A percentile compares a stretch with the other conserved stretches of the same genome.
phyloP scores from a whole-genome alignment of 805 yeast species.

The Spathaspora gorwiae region DNA sequence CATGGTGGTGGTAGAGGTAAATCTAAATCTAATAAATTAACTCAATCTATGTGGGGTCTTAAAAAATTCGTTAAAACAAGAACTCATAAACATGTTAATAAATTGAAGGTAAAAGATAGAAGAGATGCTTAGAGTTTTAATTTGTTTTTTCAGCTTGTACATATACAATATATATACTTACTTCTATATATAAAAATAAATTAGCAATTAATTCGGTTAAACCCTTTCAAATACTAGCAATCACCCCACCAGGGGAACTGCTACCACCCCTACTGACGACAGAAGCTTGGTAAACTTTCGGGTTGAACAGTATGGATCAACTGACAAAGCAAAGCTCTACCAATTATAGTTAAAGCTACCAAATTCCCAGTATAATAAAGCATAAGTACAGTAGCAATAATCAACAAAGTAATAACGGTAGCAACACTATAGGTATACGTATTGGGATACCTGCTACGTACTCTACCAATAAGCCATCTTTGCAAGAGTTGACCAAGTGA shows the following conservation, averaged over 20 bases:
- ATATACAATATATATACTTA: not conserved
- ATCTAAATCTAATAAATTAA: conserved; percentile 89
- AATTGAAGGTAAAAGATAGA: conserved; percentile 84
- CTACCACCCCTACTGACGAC: not conserved
- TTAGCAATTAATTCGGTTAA: not conserved
- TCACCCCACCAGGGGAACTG: not conserved
- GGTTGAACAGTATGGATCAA: conserved; percentile 3
- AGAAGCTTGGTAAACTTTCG: conserved; percentile 4
- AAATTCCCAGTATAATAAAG: conserved; percentile 15
- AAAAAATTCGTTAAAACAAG: conserved; percentile 94
- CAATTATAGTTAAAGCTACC: conserved; percentile 1
- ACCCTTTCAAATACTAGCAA: not conserved
- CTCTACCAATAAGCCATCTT: conserved; percentile 4
- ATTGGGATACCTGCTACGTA: conserved; percentile 4
- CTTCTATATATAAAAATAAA: not conserved
- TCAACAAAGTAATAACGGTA: conserved; percentile 4
- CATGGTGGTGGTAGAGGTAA: conserved; percentile 99
- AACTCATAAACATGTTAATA: conserved; percentile 80
- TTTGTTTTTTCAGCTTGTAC: conserved; percentile 3
- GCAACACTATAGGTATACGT: conserved; percentile 1
- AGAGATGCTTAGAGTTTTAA: conserved; percentile 8
- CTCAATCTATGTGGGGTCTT: conserved; percentile 96
- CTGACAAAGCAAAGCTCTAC: conserved; percentile 8
- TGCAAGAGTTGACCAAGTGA: conserved; percentile 1
- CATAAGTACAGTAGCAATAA: conserved; percentile 5